Conservation (phyloP, 495 filamentous ascomycete genomes). For the Talaromyces trachyspermus region DNA sequence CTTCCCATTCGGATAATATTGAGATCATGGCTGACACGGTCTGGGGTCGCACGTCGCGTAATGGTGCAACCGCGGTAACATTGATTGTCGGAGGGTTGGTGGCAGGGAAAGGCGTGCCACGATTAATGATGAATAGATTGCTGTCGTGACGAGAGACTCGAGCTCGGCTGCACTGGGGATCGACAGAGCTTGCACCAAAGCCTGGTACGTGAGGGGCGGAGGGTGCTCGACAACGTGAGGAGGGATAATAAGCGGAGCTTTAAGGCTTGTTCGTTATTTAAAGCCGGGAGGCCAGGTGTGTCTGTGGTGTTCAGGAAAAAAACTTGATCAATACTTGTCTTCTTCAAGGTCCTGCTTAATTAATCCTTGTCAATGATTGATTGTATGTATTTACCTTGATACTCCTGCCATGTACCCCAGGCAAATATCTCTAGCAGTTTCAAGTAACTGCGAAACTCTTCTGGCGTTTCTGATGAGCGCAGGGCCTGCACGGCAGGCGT, state of each 20-base stretch:
- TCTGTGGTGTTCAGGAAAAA: constrained; percentile 20
- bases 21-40: constrained; percentile 58
- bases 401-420: constrained; percentile 80
- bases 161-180: constrained; percentile 63
- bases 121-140: constrained; percentile 80
- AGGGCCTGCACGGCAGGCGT: constrained; percentile 75
- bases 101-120: constrained; percentile 73
- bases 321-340: neutral
- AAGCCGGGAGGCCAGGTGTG: constrained; percentile 55
- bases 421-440: constrained; percentile 84
- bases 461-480: constrained; percentile 33
- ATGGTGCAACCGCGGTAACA: constrained; percentile 70
- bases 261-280: constrained; percentile 63
- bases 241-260: constrained; percentile 92
- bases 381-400: constrained; percentile 46
- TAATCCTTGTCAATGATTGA: constrained; percentile 8
- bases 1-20: constrained; percentile 65
- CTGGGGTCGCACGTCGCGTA: constrained; percentile 74
- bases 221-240: constrained; percentile 60
- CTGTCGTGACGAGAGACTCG: constrained; percentile 82
- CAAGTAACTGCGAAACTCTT: constrained; percentile 50
- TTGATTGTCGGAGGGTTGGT: constrained; percentile 56
- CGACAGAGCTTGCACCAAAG: constrained; percentile 58
- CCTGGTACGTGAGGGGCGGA: constrained; percentile 62
- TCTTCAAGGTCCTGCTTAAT: no score